These are phyloP conservation scores for Boletus subparvulus DNA, from an alignment of 768 basidiomycete genomes.

Conservation along the genomic window DNA sequence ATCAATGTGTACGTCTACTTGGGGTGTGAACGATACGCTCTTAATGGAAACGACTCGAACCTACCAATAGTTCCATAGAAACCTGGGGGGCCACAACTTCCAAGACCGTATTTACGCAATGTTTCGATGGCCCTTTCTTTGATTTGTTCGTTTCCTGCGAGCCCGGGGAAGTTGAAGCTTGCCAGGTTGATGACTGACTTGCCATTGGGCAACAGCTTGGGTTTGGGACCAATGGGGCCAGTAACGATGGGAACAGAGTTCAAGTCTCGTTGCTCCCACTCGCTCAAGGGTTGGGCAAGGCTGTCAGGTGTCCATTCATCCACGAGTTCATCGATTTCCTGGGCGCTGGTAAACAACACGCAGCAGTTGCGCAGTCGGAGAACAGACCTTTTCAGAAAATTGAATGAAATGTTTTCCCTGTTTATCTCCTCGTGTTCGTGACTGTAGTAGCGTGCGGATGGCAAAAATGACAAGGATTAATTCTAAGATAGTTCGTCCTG, in stretches of 20 bases:
- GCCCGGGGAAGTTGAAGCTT: conserved; percentile 88
- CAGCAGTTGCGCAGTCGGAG: background rate
- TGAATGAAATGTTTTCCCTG: conserved; percentile 87
- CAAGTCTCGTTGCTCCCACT: conserved; percentile 67
- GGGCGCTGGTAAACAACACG: background rate
- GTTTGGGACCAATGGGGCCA: conserved; percentile 81
- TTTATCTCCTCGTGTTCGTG: conserved; percentile 82
- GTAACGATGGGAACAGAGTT: conserved; percentile 70
- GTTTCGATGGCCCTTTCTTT: conserved; percentile 84
- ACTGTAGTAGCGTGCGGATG: conserved; percentile 85
- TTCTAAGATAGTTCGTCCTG: conserved; percentile 87
- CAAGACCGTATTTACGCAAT: conserved; percentile 85
- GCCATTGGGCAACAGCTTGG: conserved; percentile 68
- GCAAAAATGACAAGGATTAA: conserved; percentile 85
- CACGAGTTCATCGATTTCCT: conserved; percentile 97
- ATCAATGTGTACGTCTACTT: conserved; percentile 84
- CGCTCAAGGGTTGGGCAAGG: conserved; percentile 60
- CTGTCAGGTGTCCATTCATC: conserved; percentile 93
- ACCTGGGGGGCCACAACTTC: conserved; percentile 93
- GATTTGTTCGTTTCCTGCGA: conserved; percentile 84
- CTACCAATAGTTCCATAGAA: conserved; percentile 95
- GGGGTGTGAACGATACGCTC: conserved; percentile 4
- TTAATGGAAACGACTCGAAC: conserved; percentile 25
- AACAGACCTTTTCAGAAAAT: conserved; percentile 83
- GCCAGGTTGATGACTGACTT: conserved; percentile 84